Evolutionary conservation across 306 rosid genomes (phyloP).

Genomic region (Carpinus fangiana): DNA sequence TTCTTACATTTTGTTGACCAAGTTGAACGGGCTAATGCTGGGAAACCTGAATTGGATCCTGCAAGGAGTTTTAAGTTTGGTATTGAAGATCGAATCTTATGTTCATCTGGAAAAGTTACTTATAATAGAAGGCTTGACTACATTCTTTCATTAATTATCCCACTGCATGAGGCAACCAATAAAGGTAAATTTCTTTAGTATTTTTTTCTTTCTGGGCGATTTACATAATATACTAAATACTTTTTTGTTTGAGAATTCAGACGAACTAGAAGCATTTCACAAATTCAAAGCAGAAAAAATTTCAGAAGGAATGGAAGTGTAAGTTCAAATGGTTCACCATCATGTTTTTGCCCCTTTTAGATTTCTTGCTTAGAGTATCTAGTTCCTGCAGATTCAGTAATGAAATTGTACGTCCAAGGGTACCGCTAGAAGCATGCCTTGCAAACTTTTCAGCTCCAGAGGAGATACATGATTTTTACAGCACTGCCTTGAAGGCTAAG

Average conservation of each 20-base stretch:
- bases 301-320: conserved; percentile 90
- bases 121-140: conserved; percentile 86
- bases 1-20: conserved; percentile 94
- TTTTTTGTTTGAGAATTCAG: conserved; percentile 53
- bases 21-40: conserved; percentile 76
- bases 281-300: conserved; percentile 71
- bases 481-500: conserved; percentile 80
- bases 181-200: conserved; percentile 49
- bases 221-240: conserved; percentile 26
- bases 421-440: conserved; percentile 92
- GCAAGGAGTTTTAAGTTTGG: conserved; percentile 91
- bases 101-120: conserved; percentile 95
- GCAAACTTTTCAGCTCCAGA: conserved; percentile 82
- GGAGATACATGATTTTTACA: conserved; percentile 93
- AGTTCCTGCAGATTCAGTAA: conserved; percentile 51
- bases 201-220: conserved; percentile 19
- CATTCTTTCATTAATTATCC: conserved; percentile 89
- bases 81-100: conserved; percentile 84
- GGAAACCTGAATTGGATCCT: conserved; percentile 71
- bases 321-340: conserved; percentile 41
- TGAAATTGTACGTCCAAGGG: conserved; percentile 95
- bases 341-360: conserved; percentile 15
- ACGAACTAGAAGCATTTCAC: conserved; percentile 68
- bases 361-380: conserved; percentile 36
- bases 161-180: conserved; percentile 81